Evolutionary conservation across 1,139 yeast species (phyloP), one percentile per base, ranked within the genome.

Genomic region (Hemisphaericaspora xylofermentans): DNA sequence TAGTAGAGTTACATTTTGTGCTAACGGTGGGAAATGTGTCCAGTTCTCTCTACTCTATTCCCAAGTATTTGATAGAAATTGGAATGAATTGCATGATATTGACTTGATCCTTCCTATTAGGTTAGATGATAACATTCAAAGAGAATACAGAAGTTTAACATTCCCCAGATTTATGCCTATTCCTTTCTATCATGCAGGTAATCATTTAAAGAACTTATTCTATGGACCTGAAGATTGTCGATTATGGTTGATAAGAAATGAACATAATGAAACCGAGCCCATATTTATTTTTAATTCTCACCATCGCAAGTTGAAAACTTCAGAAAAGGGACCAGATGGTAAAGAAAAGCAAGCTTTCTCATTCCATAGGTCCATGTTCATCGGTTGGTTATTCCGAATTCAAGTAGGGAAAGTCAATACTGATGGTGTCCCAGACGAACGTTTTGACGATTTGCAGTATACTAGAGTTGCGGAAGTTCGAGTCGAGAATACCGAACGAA

Each of bases 211-310:
- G 2, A 45, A 46, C n/a, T 52, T 52, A 34, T 68, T 54, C 43
- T 64, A 64, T 44, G 76, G 76, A 0, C 70, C 74, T 1, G 76
- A 70, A 47, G 76, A 70, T 42, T 71, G 75, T 1, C 57, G 73
- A 32, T 50, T 69, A 12, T 36, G 68, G 7, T 46, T 69, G 10
- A 60, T 64, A 3, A 56, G 52, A 33, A 67, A 67, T 42, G 44
- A 56, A 16, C 40, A 46, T 5, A 74, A 74, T 1, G 50, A 58
- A 43, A 68, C 65, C 31, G 75, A 70, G 43, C 76, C 75, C 0
- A 40, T 68, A 18, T 48, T 70, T 32, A 44, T 68, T 4, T 70
- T 54, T 48, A 70, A 70, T 44, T 50, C 64, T 3, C 52, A 57
- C 38, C 71, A 24, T 24, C 27, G 27, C 10, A 9, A 8, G 4